phyloP scores from a whole-genome alignment of 2,329 filamentous ascomycete genomes.

The Rasamsonia emersonii region DNA sequence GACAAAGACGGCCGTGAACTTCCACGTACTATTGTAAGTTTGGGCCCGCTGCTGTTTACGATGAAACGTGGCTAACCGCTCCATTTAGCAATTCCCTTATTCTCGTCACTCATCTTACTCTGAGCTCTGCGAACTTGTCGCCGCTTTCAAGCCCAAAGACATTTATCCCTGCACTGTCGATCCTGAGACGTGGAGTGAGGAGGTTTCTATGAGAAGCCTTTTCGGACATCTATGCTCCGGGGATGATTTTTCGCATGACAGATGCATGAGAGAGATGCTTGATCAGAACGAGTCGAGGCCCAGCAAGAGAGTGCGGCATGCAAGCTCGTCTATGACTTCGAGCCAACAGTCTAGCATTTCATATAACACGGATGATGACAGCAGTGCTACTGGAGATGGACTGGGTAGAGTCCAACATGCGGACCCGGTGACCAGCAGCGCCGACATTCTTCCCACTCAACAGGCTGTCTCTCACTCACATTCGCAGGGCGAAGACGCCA shows the following conservation, averaged over 20 bases:
- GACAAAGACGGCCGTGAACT: slow-evolving; percentile 9
- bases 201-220: slow-evolving; percentile 55
- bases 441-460: no score
- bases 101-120: slow-evolving; percentile 81
- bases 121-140: slow-evolving; percentile 65
- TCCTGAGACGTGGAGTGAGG: slow-evolving; percentile 52
- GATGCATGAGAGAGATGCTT: slow-evolving; percentile 43
- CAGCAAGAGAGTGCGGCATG: slow-evolving; percentile 11
- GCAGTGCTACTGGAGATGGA: no score
- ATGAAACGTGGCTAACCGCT: slow-evolving; percentile 1
- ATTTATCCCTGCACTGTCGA: slow-evolving; percentile 76
- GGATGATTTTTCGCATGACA: slow-evolving; percentile 56
- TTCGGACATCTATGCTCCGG: slow-evolving; percentile 64
- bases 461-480: no score
- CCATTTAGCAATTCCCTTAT: slow-evolving; percentile 60
- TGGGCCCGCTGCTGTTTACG: background rate
- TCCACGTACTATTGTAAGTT: slow-evolving; percentile 28
- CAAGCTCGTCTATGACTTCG: slow-evolving; percentile 1
- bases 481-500: background rate
- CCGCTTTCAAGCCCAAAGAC: slow-evolving; percentile 61
- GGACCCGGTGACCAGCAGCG: background rate
- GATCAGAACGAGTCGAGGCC: slow-evolving; percentile 11
- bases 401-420: no score
- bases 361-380: background rate
- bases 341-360: background rate